Evolutionary conservation across 1,139 yeast genomes (phyloP), one percentile per base, ranked within the genome.

Genomic region (Sugiyamaella castrensis): DNA sequence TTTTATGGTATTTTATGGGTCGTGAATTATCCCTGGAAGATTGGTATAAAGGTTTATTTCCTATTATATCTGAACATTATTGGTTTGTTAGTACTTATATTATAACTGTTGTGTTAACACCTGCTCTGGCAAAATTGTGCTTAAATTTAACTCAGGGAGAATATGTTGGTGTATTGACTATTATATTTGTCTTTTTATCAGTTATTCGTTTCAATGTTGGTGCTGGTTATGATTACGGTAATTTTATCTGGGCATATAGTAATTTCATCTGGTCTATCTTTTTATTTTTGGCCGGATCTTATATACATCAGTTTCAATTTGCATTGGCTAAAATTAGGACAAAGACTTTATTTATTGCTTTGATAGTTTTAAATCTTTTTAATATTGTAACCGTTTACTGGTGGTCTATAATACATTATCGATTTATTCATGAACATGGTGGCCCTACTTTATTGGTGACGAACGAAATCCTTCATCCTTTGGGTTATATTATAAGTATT

Each of bases 51-150:
- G 31, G 41, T 24, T 24, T 45, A 15, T 35, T 46, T n/a, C 50
- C 50, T 2, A 38, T 46, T 4, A 29, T 26, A 8, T 31, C 35
- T 19, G 37, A 27, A 27, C 40, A 42, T 2, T 46, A 46, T 15
- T 46, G 50, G 46, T 46, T 46, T 30, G 42, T 42, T 2, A 24
- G 39, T 4, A 32, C 46, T 8, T 46, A 40, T 37, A 41, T 46
- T 13, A 32, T 34, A 12, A 33, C 36, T 30, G 35, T 37, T 2
- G 11, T 46, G 24, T 19, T 47, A 12, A 30, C 43, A n/a, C 50
- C 50, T n/a, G 38, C 37, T 24, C 26, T 42, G 6, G 40, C 40
- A 10, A 47, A 42, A 13, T 24, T 47, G 37, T 24, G 30, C 1
- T 2, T 16, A 24, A 12, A 34, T 12, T 15, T 47, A 32, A 38